These are phyloP conservation scores for Trichophaea hybrida DNA, from an alignment of 2,329 filamentous ascomycete genomes.

Conservation along the genomic window DNA sequence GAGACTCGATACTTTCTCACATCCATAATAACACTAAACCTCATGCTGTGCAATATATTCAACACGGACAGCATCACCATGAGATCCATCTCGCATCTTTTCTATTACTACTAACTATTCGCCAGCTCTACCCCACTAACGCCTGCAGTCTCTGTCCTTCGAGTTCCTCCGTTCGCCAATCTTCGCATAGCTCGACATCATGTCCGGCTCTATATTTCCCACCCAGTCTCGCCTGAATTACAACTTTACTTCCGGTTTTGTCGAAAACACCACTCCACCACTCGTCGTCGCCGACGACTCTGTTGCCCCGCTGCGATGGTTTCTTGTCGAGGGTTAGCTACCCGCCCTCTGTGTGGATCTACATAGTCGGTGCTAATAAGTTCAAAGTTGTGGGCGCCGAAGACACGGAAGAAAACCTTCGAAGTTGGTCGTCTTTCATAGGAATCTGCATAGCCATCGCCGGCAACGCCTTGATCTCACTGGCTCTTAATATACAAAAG, in stretches of 20 bases:
- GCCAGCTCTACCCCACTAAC: neutral
- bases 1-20: neutral
- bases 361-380: neutral
- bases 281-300: neutral
- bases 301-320: constrained; percentile 2
- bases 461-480: constrained; percentile 85
- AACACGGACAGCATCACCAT: neutral
- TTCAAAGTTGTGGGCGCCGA: neutral
- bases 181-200: neutral
- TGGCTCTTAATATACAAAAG: constrained; percentile 89
- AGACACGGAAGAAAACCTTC: constrained; percentile 38
- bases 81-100: neutral
- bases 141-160: neutral
- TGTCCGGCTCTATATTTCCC: neutral
- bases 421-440: constrained; percentile 82
- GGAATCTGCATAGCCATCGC: constrained; percentile 85
- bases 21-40: neutral
- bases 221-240: neutral
- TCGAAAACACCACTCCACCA: neutral
- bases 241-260: neutral
- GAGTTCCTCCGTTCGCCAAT: neutral
- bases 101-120: neutral
- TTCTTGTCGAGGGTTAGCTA: neutral
- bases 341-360: neutral
- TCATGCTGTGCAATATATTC: neutral